Conservation (phyloP, 2,329 filamentous ascomycete genomes). For the Penicillium sp. region DNA sequence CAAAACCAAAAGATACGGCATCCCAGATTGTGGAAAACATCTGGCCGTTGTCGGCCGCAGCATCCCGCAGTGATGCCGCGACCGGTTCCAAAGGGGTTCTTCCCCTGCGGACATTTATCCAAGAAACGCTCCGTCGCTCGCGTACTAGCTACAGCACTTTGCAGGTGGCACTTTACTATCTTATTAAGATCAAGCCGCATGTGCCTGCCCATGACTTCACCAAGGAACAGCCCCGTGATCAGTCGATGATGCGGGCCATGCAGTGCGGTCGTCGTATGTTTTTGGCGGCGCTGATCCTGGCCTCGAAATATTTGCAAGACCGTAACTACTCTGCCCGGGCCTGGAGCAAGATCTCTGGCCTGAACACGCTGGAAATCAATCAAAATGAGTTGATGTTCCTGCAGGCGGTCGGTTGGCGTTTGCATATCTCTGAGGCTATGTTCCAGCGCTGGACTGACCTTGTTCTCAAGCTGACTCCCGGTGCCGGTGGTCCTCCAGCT, state of each 20-base stretch:
- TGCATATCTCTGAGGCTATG: conserved; percentile 85
- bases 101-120: conserved; percentile 91
- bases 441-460: conserved; percentile 95
- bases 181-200: conserved; percentile 89
- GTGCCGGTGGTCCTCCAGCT: conserved; percentile 42
- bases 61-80: conserved; percentile 68
- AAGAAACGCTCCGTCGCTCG: conserved; percentile 92
- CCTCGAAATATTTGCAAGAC: conserved; percentile 97
- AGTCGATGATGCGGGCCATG: conserved; percentile 72
- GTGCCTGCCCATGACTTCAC: conserved; percentile 82
- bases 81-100: conserved; percentile 73
- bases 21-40: conserved; percentile 97
- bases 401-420: conserved; percentile 84
- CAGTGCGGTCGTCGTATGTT: conserved; percentile 98
- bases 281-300: conserved; percentile 86
- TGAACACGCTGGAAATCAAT: conserved; percentile 91
- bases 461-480: conserved; percentile 78
- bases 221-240: conserved; percentile 77
- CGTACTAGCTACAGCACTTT: conserved; percentile 96
- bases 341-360: conserved; percentile 99
- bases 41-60: conserved; percentile 85
- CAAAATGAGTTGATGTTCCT: conserved; percentile 94
- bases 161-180: conserved; percentile 93
- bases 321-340: conserved; percentile 96
- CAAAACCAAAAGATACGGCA: conserved; percentile 72